Evolutionary conservation across 1,284 basidiomycete species (phyloP).

Genomic region (Rhizoctonia solani): DNA sequence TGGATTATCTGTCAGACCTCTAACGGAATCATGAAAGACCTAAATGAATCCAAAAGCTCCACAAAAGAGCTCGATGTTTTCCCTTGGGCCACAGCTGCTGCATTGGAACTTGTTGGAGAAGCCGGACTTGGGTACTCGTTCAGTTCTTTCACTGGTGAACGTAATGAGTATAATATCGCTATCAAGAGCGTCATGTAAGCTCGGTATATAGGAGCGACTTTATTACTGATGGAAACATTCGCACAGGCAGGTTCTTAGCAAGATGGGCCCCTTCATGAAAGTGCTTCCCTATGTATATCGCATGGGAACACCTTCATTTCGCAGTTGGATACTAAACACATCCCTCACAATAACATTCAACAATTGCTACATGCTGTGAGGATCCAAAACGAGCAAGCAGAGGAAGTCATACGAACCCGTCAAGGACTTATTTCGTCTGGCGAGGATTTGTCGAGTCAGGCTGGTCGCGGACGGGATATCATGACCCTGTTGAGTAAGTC

Average conservation of each 20-base stretch:
- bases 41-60: slow-evolving; percentile 40
- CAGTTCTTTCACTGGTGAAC: slow-evolving; percentile 52
- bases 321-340: slow-evolving; percentile 53
- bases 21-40: background rate
- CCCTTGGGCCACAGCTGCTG: slow-evolving; percentile 56
- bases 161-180: slow-evolving; percentile 54
- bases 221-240: slow-evolving; percentile 46
- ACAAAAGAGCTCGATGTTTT: slow-evolving; percentile 52
- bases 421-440: slow-evolving; percentile 19
- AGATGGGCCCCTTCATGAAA: background rate
- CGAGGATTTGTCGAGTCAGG: slow-evolving; percentile 40
- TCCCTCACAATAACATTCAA: slow-evolving; percentile 51
- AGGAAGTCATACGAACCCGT: slow-evolving; percentile 50
- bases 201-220: slow-evolving; percentile 47
- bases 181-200: slow-evolving; percentile 56
- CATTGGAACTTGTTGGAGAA: slow-evolving; percentile 57
- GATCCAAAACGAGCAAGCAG: slow-evolving; percentile 54
- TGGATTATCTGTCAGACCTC: slow-evolving; percentile 26
- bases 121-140: slow-evolving; percentile 59
- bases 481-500: slow-evolving; percentile 56
- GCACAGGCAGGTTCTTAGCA: slow-evolving; percentile 40
- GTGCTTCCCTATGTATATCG: slow-evolving; percentile 11
- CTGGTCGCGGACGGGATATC: slow-evolving; percentile 51
- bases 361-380: slow-evolving; percentile 53
- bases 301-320: slow-evolving; percentile 47